Evolutionary conservation across 352 stramenopile species (phyloP), one percentile per base, ranked within the genome.

Genomic region (Aphanomyces invadans): DNA sequence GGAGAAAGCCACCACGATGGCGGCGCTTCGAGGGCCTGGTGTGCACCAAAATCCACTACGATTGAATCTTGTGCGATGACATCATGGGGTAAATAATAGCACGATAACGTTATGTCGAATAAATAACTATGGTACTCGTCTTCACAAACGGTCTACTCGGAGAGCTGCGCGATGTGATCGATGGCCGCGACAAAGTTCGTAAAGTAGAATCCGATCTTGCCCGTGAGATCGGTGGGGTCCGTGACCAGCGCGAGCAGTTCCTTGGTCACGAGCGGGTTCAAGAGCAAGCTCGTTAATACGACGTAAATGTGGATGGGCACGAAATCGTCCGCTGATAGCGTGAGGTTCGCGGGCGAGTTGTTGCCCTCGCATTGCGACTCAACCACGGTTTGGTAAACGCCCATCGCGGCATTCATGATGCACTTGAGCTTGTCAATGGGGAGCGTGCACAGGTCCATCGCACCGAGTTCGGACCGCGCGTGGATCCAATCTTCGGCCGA

Each of bases 341-440:
- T 42, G 19, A 75, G 46, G 77, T 72, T 11, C 63, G 71, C 21
- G 71, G 76, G 44, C 15, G 9, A 33, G 33, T 31, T 53, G 17
- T 25, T 28, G 10, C 26, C 60, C 15, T 57, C 60, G 49, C 42
- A 26, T 23, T 67, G 48, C n/a, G 39, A 49, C 46, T 67, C 60
- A 7, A 67, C 60, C 2, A 67, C 60, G 19, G 28, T 60, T 12
- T 69, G 72, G 68, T 86, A 89, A 65, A 89, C 76, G 32, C 78
- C 80, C 12, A 72, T 76, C 1, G 77, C 78, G 36, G 77, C 71
- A 45, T 80, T 80, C 54, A 83, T 73, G 62, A 89, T 82, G 69
- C 78, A 89, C 70, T 85, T 83, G 54, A 89, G 72, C 62, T 89
- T 89, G 73, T 89, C 80, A 28, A 84, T 73, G 21, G 80, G 80